Conservation (phyloP, 2,329 filamentous ascomycete genomes). For the Phaeosphaeria sp. region DNA sequence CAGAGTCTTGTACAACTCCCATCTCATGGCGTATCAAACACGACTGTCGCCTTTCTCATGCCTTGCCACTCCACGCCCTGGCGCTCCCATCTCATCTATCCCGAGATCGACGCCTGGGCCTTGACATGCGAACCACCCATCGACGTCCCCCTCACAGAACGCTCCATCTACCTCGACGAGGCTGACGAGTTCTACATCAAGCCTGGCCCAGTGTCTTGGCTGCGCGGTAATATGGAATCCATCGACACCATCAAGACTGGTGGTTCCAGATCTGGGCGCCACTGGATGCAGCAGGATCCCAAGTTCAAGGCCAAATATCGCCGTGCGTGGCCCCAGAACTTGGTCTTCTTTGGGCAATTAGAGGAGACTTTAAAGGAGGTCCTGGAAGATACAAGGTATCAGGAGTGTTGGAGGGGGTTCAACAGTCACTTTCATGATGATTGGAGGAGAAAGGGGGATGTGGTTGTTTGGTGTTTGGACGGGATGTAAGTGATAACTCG, state of each 20-base stretch:
- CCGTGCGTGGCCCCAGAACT: conserved; percentile 52
- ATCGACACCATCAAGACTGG: conserved; percentile 25
- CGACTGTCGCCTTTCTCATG: conserved; percentile 80
- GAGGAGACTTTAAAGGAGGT: conserved; percentile 56
- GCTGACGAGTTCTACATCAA: conserved; percentile 86
- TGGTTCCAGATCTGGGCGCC: conserved; percentile 27
- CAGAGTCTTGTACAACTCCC: conserved; percentile 50
- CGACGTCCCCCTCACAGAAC: conserved; percentile 66
- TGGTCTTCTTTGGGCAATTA: conserved; percentile 64
- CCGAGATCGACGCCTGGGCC: conserved; percentile 78
- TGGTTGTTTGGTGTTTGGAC: conserved; percentile 63
- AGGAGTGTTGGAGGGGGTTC: conserved; percentile 65
- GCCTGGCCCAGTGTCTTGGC: conserved; percentile 53
- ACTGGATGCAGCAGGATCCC: conserved; percentile 32
- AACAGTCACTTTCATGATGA: conserved; percentile 71
- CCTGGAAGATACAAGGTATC: conserved; percentile 57
- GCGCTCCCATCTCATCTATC: conserved; percentile 84
- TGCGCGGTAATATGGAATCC: conserved; percentile 51
- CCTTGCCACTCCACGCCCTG: conserved; percentile 97
- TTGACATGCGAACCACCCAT: conserved; percentile 91
- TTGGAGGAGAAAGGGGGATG: conserved; percentile 65
- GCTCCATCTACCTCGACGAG: conserved; percentile 80
- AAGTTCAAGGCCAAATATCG: conserved; percentile 24
- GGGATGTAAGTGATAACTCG: conserved; percentile 4
- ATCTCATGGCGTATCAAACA: conserved; percentile 26